These are phyloP conservation scores for Cornus florida DNA, from an alignment of 148 eudicot species.

Conservation along the genomic window DNA sequence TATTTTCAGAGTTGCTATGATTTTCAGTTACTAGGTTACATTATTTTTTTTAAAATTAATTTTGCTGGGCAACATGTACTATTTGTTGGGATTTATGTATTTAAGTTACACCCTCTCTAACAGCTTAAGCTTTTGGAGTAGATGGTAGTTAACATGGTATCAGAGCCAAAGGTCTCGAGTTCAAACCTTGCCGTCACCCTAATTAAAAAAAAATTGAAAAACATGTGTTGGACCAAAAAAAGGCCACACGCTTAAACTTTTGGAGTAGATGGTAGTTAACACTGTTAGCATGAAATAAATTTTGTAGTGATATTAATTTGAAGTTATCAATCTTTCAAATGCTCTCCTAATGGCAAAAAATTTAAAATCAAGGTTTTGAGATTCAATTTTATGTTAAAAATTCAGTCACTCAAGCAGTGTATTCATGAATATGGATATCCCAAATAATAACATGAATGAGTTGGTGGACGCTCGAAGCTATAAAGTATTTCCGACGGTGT, in stretches of 20 bases:
- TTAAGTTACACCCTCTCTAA: too few species aligned
- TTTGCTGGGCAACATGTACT: too few species aligned
- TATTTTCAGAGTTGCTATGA: neutral
- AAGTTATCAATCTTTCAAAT: slow-evolving; percentile 4
- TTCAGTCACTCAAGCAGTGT: neutral
- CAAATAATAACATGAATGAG: neutral
- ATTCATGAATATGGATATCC: neutral
- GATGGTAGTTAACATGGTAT: too few species aligned
- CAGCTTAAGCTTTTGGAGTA: too few species aligned
- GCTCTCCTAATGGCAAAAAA: slow-evolving; percentile 1
- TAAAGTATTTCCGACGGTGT: too few species aligned
- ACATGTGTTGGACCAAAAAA: too few species aligned
- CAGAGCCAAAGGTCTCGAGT: neutral
- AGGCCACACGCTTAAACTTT: too few species aligned
- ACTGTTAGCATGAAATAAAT: neutral
- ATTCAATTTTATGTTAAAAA: neutral
- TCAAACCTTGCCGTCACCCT: too few species aligned
- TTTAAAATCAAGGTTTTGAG: neutral
- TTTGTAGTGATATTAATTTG: neutral
- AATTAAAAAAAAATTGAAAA: too few species aligned
- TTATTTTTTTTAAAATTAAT: too few species aligned
- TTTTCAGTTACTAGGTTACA: neutral
- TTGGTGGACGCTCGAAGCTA: neutral
- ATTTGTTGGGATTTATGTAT: too few species aligned
- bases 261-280: too few species aligned